Percentiles rank a stretch among this genome's conserved stretches.
Evolutionary conservation across 1,284 basidiomycete species (phyloP).

Genomic region (Fistulinella staudtii): DNA sequence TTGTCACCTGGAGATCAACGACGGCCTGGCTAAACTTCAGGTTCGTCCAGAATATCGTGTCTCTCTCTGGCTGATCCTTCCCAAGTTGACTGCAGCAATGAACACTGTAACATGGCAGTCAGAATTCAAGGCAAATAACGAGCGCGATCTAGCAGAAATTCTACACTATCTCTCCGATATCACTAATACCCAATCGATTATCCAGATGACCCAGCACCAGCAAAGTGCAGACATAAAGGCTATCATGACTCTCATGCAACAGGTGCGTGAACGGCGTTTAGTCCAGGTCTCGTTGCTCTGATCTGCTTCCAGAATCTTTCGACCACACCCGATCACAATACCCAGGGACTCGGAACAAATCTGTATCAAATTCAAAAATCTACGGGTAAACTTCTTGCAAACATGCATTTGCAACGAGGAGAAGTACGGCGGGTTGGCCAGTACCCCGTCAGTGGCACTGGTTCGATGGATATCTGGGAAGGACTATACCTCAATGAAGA

Average conservation of each 20-base stretch:
- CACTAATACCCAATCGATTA: constrained; percentile 36
- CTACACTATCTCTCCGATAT: constrained; percentile 43
- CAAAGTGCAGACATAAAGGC: constrained; percentile 33
- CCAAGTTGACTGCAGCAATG: constrained; percentile 42
- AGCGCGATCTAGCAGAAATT: constrained; percentile 42
- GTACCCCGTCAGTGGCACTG: constrained; percentile 47
- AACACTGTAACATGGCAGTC: constrained; percentile 47
- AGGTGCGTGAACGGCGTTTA: constrained; percentile 27
- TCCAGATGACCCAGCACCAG: constrained; percentile 30
- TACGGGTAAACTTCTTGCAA: constrained; percentile 43
- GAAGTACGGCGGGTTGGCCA: constrained; percentile 48
- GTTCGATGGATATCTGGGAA: constrained; percentile 50
- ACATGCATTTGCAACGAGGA: constrained; percentile 45
- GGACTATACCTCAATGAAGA: constrained; percentile 49
- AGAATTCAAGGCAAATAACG: constrained; percentile 35
- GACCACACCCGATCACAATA: constrained; percentile 31
- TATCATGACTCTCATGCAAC: constrained; percentile 47
- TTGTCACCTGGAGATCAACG: constrained; percentile 40
- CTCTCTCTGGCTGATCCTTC: constrained; percentile 12
- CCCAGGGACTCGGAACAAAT: constrained; percentile 43
- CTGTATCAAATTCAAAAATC: constrained; percentile 45
- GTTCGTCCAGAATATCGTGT: constrained; percentile 22
- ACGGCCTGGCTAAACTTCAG: constrained; percentile 42
- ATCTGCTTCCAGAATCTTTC: constrained; percentile 27
- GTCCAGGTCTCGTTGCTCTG: background rate